A percentile compares a stretch with the other conserved stretches of the same genome.
Evolutionary conservation across 345 rosid genomes (phyloP).

Genomic region (Citrus inodora): DNA sequence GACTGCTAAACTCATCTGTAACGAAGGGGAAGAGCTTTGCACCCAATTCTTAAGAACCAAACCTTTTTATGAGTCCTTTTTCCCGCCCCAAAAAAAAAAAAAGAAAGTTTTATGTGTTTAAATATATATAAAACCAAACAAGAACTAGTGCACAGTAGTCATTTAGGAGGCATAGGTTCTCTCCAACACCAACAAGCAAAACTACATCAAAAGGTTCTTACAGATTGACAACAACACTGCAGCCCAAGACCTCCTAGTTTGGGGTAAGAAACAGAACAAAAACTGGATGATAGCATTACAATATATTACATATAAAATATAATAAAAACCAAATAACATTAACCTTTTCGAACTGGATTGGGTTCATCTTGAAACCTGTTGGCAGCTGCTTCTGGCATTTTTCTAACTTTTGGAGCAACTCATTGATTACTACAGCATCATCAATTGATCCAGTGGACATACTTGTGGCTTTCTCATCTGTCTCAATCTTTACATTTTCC

Average conservation of each 20-base stretch:
- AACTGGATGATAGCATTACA: not conserved
- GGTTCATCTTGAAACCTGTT: slow-evolving; percentile 62
- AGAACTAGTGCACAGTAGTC: not conserved
- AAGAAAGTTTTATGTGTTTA: not conserved
- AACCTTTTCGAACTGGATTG: slow-evolving; percentile 78
- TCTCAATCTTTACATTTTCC: slow-evolving; percentile 57
- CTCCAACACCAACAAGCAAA: not conserved
- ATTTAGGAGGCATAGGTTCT: not conserved
- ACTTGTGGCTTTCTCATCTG: slow-evolving; percentile 63
- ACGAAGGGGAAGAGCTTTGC: not conserved
- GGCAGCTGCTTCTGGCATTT: slow-evolving; percentile 34
- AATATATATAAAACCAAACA: not conserved
- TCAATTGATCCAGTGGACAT: slow-evolving; percentile 43
- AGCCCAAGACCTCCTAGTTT: not conserved
- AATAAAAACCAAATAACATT: not conserved
- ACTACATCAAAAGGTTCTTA: not conserved
- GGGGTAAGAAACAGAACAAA: not conserved
- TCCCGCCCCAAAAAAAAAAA: too few species aligned
- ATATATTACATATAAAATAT: not conserved
- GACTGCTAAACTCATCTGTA: not conserved
- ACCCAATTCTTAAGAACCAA: not conserved
- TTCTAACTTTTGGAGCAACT: slow-evolving; percentile 46
- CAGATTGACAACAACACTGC: not conserved
- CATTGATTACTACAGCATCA: slow-evolving; percentile 52
- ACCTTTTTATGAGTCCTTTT: not conserved